A percentile compares a stretch with the other conserved stretches of the same genome.
phyloP scores from a whole-genome alignment of 345 rosid species.

The Psidium guajava region DNA sequence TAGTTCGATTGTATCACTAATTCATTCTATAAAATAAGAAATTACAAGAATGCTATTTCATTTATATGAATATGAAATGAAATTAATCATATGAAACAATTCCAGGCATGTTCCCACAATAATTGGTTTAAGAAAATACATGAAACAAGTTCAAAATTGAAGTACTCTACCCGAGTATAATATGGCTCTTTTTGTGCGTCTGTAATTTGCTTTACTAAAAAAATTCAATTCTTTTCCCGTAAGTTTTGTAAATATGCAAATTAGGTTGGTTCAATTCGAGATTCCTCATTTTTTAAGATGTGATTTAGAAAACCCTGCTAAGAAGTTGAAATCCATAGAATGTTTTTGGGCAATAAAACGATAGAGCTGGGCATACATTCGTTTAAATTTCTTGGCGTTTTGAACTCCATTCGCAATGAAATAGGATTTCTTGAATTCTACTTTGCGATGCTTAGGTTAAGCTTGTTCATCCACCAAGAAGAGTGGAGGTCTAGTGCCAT shows the following conservation, averaged over 20 bases:
- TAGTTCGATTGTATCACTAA: background rate
- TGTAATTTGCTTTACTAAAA: background rate
- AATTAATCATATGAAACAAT: no score
- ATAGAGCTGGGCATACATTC: background rate
- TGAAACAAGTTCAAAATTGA: background rate
- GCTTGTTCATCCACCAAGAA: background rate
- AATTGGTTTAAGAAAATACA: background rate
- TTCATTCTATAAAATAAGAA: no score
- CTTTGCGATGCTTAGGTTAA: background rate
- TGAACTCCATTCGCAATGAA: background rate
- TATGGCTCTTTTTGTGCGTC: no score
- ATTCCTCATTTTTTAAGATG: no score
- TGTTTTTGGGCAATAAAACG: background rate
- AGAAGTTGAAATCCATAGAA: background rate
- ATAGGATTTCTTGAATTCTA: background rate
- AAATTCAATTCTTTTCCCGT: no score
- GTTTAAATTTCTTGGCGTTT: background rate
- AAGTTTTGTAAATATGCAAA: no score
- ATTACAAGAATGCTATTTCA: no score
- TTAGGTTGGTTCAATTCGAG: no score
- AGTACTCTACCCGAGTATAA: no score
- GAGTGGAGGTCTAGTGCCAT: no score
- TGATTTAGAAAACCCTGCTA: no score
- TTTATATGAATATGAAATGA: no score
- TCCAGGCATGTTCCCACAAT: background rate